phyloP scores from a whole-genome alignment of 768 basidiomycete genomes.

The Lactifluus volemus region DNA sequence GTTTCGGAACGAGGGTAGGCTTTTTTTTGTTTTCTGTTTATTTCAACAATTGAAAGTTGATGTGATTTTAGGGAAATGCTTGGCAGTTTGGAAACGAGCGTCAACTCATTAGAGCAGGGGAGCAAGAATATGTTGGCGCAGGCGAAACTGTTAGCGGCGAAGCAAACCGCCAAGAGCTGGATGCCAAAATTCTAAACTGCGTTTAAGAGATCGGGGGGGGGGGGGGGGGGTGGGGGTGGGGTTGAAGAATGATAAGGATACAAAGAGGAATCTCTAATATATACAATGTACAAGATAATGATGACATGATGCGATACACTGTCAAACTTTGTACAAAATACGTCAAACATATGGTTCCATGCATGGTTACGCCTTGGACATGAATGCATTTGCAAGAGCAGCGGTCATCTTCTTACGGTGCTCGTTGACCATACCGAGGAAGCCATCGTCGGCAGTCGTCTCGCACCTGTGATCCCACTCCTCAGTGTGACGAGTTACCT shows the following conservation, averaged over 20 bases:
- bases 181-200: constrained; percentile 40
- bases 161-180: constrained; percentile 59
- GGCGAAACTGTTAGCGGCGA: constrained; percentile 55
- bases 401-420: constrained; percentile 37
- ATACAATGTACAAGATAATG: neutral
- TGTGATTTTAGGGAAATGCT: constrained; percentile 46
- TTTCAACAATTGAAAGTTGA: neutral
- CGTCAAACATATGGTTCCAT: neutral
- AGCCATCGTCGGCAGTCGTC: constrained; percentile 32
- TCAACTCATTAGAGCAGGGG: constrained; percentile 56
- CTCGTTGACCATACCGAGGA: constrained; percentile 38
- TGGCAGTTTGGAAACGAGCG: constrained; percentile 50
- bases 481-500: constrained; percentile 34
- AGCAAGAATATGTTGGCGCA: constrained; percentile 59
- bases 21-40: neutral
- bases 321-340: constrained; percentile 2
- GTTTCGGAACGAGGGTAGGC: constrained; percentile 56
- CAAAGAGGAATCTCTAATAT: neutral
- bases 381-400: constrained; percentile 28
- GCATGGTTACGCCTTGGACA: constrained; percentile 23
- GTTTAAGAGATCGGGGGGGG: neutral
- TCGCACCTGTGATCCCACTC: constrained; percentile 37
- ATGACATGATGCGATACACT: neutral
- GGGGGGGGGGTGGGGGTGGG: no score
- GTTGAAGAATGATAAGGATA: neutral